Conservation (phyloP, 2,329 filamentous ascomycete genomes). For the Thielaviopsis punctulata region DNA sequence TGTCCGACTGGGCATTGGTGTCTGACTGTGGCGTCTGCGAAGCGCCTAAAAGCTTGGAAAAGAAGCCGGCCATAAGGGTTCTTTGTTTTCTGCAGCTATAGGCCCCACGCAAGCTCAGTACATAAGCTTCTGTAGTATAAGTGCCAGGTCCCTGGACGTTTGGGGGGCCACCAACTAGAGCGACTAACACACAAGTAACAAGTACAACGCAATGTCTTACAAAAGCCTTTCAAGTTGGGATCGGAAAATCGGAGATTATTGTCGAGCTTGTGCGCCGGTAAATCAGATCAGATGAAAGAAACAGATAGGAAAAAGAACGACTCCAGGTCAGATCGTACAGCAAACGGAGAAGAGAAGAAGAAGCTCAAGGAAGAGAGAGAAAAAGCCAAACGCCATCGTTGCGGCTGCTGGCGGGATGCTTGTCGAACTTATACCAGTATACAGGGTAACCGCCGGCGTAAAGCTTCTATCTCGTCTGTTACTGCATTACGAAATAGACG, state of each 20-base stretch:
- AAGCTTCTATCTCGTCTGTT: no score
- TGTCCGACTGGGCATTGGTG: background rate
- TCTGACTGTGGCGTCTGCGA: background rate
- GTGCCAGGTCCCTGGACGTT: background rate
- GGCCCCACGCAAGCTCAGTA: no score
- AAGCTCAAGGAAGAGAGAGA: background rate
- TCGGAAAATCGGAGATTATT: background rate
- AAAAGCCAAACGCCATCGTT: background rate
- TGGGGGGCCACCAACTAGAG: no score
- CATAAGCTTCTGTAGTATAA: background rate
- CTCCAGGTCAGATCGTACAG: background rate
- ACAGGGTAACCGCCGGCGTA: no score
- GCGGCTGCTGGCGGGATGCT: no score
- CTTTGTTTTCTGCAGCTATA: background rate
- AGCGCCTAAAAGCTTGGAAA: constrained; percentile 9
- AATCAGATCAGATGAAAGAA: background rate
- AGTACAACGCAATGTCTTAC: no score
- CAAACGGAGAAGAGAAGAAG: constrained; percentile 2
- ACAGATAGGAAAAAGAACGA: background rate
- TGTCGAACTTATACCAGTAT: no score
- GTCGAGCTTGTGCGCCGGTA: no score
- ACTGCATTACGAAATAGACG: no score
- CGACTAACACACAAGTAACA: no score
- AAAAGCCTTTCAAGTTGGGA: background rate
- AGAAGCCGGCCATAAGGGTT: constrained; percentile 6